Conservation (phyloP, 2,329 filamentous ascomycete genomes). For the Neoscytalidium dimidiatum region DNA sequence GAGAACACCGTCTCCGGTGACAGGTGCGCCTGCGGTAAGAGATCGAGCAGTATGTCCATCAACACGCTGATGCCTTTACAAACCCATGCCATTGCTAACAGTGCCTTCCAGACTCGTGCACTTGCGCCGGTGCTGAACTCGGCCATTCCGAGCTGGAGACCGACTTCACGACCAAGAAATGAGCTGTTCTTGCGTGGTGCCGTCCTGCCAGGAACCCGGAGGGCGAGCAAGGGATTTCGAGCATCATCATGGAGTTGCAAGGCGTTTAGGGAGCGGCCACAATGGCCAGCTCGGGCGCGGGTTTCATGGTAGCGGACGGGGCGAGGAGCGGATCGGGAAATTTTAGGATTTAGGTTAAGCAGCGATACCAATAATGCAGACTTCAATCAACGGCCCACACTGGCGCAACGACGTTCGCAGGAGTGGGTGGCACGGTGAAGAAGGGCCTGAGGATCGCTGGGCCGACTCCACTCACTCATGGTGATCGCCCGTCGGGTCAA, state of each 20-base stretch:
- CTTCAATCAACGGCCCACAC: background rate
- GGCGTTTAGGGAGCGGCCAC: slow-evolving; percentile 4
- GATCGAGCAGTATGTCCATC: slow-evolving; percentile 63
- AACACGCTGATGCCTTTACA: background rate
- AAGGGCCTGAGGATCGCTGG: background rate
- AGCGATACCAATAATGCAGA: slow-evolving; percentile 9
- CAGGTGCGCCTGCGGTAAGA: slow-evolving; percentile 76
- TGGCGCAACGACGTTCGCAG: background rate
- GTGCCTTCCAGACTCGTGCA: slow-evolving; percentile 56
- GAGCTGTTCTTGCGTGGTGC: slow-evolving; percentile 6
- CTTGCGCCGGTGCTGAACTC: slow-evolving; percentile 74
- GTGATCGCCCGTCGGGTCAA: slow-evolving; percentile 13
- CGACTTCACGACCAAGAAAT: slow-evolving; percentile 77
- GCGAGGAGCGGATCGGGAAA: background rate
- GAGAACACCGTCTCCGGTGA: slow-evolving; percentile 69
- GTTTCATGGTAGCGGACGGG: background rate
- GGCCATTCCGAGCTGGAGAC: slow-evolving; percentile 69
- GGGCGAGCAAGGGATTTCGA: background rate
- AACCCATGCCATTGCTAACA: background rate
- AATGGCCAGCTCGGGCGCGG: background rate
- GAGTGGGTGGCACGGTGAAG: background rate
- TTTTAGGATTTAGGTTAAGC: background rate
- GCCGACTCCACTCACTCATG: background rate
- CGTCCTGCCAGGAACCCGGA: background rate
- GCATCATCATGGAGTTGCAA: slow-evolving; percentile 6